Base-by-base conservation (phyloP, 2,329 filamentous ascomycete species). In the Aureobasidium musti region DNA sequence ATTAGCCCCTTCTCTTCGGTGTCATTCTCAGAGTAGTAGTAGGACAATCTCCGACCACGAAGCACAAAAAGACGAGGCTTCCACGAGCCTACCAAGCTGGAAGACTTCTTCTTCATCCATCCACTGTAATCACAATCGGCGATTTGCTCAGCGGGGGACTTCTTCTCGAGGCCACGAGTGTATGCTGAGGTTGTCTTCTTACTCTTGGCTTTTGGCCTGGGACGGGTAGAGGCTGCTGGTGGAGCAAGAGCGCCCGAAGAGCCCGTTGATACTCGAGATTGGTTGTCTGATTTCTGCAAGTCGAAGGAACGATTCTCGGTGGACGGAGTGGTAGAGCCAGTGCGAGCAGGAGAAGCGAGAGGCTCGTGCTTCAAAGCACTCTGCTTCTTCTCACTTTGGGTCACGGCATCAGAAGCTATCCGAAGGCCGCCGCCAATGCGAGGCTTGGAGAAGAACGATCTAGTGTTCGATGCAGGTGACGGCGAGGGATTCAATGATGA, bases 101-200 rank as follows among this genome's bases (percentile, higher is more conserved):
- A 94, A 68, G 92, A 97, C 79, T 96, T 93, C 84, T 99, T 99
- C 83, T 95, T 98, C 95, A 99, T 99, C 95, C 95, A 99, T 1
- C 95, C 95, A 73, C 89, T 94, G 77, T 97, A 98, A 74, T 99
- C 94, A 65, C 92, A 94, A 68, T 87, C 88, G 69, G 87, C 81
- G 78, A 97, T 95, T 68, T 94, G 92, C 75, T 97, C 91, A 65
- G 87, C 83, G 0, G 95, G 95, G 0, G 86, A 81, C 68, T 94
- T 90, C 77, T 93, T 92, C 72, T 91, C 85, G 47, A 98, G 80
- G 0, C 95, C 95, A 35, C 91, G 89, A 21, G 89, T 91, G 78
- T 98, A 99, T 0, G 95, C 95, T 73, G 93, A 97, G 0, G 95
- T 99, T 67, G 92, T 89, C 76, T 98, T 96, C 81, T 99, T 99